These are phyloP conservation scores for Neurospora sp. DNA, from an alignment of 495 filamentous ascomycete species.

Conservation along the genomic window DNA sequence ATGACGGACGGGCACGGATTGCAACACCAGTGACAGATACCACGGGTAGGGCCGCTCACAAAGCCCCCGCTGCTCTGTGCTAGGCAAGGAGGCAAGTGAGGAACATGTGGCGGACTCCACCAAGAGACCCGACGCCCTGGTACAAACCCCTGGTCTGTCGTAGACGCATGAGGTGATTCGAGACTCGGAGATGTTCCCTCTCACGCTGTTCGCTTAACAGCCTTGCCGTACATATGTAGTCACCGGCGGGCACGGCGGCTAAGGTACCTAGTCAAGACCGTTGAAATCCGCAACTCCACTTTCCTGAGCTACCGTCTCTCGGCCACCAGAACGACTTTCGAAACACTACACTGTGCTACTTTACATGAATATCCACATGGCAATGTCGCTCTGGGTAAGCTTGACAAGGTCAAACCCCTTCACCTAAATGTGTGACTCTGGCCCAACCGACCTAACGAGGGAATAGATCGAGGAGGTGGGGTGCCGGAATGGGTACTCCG, in stretches of 20 bases:
- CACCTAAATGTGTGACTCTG: neutral
- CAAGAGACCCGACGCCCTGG: neutral
- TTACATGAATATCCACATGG: neutral
- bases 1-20: neutral
- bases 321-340: neutral
- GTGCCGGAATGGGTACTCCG: neutral
- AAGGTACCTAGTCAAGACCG: neutral
- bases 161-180: neutral
- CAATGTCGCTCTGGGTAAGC: neutral
- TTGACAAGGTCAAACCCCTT: neutral
- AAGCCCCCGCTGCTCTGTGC: neutral
- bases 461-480: neutral
- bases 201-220: neutral
- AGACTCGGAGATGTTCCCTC: neutral
- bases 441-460: neutral
- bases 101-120: neutral
- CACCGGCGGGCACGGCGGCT: neutral
- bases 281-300: neutral
- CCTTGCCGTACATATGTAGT: neutral
- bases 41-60: neutral
- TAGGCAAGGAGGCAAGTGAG: neutral
- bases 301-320: neutral
- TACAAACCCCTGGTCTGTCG: neutral
- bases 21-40: neutral
- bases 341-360: neutral